These are phyloP conservation scores for Nemania abortiva DNA, from an alignment of 2,329 filamentous ascomycete genomes.

Conservation along the genomic window DNA sequence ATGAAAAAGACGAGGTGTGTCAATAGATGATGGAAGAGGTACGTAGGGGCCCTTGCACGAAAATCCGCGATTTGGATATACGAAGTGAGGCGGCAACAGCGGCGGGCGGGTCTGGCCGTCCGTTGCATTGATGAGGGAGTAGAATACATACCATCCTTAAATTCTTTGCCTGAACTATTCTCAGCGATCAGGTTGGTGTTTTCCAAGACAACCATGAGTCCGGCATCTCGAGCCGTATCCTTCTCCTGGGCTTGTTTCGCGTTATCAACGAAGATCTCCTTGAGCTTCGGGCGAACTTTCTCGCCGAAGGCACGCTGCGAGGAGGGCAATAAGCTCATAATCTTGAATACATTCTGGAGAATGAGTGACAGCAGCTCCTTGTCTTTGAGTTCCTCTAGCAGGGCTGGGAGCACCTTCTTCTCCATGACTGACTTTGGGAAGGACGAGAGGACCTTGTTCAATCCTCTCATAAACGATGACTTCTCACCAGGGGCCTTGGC, in stretches of 20 bases:
- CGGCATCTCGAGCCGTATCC: conserved; percentile 86
- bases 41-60: neutral
- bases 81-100: neutral
- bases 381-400: conserved; percentile 95
- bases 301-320: conserved; percentile 85
- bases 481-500: conserved; percentile 94
- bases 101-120: neutral
- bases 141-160: conserved; percentile 79
- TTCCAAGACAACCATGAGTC: conserved; percentile 90
- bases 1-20: neutral
- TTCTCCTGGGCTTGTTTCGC: conserved; percentile 74
- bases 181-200: conserved; percentile 80
- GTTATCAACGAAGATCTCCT: conserved; percentile 81
- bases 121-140: neutral
- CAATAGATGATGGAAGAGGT: neutral
- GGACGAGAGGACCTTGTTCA: conserved; percentile 87
- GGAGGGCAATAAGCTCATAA: conserved; percentile 81
- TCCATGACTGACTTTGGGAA: conserved; percentile 95
- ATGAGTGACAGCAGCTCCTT: conserved; percentile 86
- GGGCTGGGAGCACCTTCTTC: conserved; percentile 89
- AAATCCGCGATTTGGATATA: neutral
- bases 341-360: conserved; percentile 91
- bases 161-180: conserved; percentile 90
- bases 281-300: conserved; percentile 84
- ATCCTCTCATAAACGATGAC: conserved; percentile 87